Conservation (phyloP, 768 basidiomycete species). For the Lactarius sp. region DNA sequence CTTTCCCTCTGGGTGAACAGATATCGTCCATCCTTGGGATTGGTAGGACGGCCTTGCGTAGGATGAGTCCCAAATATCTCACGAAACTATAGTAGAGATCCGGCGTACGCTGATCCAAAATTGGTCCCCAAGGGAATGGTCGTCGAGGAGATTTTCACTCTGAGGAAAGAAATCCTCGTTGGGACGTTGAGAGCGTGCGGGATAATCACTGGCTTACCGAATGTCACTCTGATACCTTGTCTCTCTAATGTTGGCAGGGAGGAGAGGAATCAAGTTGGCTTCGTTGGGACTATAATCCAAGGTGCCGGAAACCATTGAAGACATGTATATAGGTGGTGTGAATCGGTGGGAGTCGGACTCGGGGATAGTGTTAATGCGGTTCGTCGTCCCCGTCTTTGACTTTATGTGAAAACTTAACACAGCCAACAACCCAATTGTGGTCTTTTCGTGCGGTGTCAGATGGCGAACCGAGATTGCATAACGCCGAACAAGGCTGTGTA, state of each 20-base stretch:
- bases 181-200: background rate
- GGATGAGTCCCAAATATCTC: background rate
- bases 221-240: background rate
- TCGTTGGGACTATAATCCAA: background rate
- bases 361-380: too few species aligned
- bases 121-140: background rate
- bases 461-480: too few species aligned
- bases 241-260: background rate
- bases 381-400: too few species aligned
- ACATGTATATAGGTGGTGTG: too few species aligned
- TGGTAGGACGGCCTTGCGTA: slow-evolving; percentile 1
- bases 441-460: too few species aligned
- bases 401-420: too few species aligned
- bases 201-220: background rate
- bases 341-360: too few species aligned
- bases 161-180: background rate
- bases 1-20: slow-evolving; percentile 16
- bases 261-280: background rate
- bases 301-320: too few species aligned
- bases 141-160: background rate
- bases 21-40: slow-evolving; percentile 2
- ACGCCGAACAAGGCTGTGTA: too few species aligned
- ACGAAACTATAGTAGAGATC: background rate
- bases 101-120: slow-evolving; percentile 3
- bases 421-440: too few species aligned